Base-by-base conservation (phyloP, 164 flowering plant species). In the Platanus orientalis region DNA sequence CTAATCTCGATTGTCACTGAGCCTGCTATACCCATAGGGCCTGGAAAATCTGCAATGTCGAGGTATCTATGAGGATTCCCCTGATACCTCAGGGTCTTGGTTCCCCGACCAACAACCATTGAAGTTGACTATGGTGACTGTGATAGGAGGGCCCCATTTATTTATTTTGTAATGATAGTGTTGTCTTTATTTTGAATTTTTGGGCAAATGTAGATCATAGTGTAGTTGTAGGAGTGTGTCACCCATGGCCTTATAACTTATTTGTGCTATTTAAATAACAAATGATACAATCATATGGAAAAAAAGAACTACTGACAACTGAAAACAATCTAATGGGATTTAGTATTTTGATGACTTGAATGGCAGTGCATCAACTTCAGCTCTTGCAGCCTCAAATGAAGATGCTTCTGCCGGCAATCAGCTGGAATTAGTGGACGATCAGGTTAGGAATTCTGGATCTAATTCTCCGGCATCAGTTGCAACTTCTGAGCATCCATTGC, bases 401-500 rank as follows among this genome's bases (percentile, higher is more conserved):
- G 86, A 77, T 64, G 67, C 67, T 69, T 74, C 76, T 28, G 67
- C 59, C 20, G 69, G 68, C 68, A 76, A 80, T 69, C 88, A 78
- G 69, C 63, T 66, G 13, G 85, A 82, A 50, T 45, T 75, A 58
- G 53, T 74, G 2, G 84, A 81, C 62, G 90, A 76, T 26, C 79
- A 73, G 58, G 72, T 65, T 45, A 72, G 79, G 62, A 74, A 57
- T 62, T 77, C 90, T 63, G 84, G 73, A 29, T 73, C 95, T 20
- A 74, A 63, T 62, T 84, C 95, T 58, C 82, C 92, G 30, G 76
- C 61, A 34, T 84, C 92, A 25, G 78, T 51, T 61, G 72, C 59
- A 16, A 72, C 76, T 30, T 69, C 84, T 66, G 93, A 78, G 66
- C 81, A 72, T 44, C 84, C 75, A 42, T 71, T 73, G 65, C 61